Percentiles rank a stretch among this genome's conserved stretches.
Evolutionary conservation across 768 basidiomycete species (phyloP).

Genomic region (Naganishia vishniacii): DNA sequence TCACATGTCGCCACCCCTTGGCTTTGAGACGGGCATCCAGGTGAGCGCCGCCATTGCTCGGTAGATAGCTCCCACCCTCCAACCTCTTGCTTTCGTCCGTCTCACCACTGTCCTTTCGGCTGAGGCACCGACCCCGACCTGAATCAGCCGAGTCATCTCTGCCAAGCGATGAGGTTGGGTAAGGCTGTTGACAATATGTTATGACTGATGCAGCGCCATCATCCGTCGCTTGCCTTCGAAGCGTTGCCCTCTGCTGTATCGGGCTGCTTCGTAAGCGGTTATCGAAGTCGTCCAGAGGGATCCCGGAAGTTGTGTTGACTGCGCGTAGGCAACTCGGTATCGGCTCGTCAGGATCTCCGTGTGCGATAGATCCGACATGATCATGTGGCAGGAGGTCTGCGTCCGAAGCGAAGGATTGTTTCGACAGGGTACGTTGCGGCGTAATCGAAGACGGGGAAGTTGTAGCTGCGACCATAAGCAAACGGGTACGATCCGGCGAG

Average conservation of each 20-base stretch:
- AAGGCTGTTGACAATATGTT: not conserved
- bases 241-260: not conserved
- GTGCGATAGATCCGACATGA: not conserved
- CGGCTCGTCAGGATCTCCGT: too few species aligned
- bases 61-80: not conserved
- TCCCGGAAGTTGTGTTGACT: not conserved
- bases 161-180: not conserved
- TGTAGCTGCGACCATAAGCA: not conserved
- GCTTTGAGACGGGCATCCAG: not conserved
- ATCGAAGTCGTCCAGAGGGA: not conserved
- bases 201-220: not conserved
- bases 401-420: conserved; percentile 8
- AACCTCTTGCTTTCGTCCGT: not conserved
- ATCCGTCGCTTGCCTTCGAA: conserved; percentile 2
- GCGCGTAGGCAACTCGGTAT: too few species aligned
- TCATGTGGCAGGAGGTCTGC: not conserved
- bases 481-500: not conserved
- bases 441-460: too few species aligned
- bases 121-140: not conserved
- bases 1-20: not conserved
- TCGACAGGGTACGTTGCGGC: not conserved
- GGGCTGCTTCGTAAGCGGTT: not conserved
- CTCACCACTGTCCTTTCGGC: not conserved
- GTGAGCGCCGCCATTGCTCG: not conserved
- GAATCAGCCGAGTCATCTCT: not conserved